phyloP scores from a whole-genome alignment of 192 early-diverging fungal species.

The Dissophora globulifera region DNA sequence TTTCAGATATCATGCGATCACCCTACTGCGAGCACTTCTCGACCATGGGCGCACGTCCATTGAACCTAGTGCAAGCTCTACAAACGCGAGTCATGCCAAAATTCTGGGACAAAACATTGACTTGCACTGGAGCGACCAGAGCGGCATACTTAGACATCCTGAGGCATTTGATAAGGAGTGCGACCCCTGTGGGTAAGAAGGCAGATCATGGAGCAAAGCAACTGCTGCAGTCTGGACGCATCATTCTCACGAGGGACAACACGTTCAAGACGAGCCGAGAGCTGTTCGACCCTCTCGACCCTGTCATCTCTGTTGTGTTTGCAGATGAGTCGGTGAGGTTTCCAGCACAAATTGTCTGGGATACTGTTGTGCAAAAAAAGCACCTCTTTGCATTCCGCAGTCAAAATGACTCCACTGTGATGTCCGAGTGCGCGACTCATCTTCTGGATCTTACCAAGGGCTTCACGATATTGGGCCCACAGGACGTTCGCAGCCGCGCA shows the following conservation, averaged over 20 bases:
- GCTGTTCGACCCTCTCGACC: background rate
- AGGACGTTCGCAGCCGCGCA: background rate
- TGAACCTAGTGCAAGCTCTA: background rate
- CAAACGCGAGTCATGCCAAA: background rate
- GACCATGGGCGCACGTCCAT: background rate
- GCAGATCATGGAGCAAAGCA: background rate
- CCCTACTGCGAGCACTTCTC: background rate
- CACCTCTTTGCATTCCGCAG: conserved; percentile 7
- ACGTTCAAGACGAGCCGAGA: background rate
- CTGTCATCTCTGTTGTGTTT: background rate
- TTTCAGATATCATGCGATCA: background rate
- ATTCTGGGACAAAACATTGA: background rate
- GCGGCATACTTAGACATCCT: conserved; percentile 1
- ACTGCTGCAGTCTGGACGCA: background rate
- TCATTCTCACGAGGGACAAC: conserved; percentile 4
- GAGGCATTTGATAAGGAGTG: background rate
- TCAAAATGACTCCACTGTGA: background rate
- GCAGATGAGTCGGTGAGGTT: background rate
- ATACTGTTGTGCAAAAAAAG: background rate
- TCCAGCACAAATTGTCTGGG: background rate
- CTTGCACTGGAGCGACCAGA: background rate
- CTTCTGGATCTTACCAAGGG: background rate
- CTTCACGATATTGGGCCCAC: background rate
- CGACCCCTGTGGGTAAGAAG: background rate
- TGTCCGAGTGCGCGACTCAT: conserved; percentile 6